These are phyloP conservation scores for Nicotiana obtusifolia DNA, from an alignment of 257 asterid genomes.

Conservation along the genomic window DNA sequence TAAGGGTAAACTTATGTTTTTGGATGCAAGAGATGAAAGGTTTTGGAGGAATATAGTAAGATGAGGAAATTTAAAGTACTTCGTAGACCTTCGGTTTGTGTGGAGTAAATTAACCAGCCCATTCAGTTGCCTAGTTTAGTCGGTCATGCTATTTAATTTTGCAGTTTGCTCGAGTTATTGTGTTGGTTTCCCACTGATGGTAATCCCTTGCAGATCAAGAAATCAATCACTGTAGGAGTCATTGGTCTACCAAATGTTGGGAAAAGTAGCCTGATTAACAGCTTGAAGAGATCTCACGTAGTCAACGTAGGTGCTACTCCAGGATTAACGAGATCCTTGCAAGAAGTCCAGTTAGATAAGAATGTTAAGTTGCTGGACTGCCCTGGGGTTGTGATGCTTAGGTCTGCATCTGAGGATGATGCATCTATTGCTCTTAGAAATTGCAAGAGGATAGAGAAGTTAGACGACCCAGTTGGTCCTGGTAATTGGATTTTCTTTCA, in stretches of 20 bases:
- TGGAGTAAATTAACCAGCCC: neutral
- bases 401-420: constrained; percentile 54
- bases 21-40: neutral
- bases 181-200: neutral
- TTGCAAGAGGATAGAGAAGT: constrained; percentile 89
- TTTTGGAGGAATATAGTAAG: neutral
- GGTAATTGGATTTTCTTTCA: constrained; percentile 34
- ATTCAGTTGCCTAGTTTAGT: neutral
- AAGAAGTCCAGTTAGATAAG: constrained; percentile 88
- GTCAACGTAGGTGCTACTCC: constrained; percentile 94
- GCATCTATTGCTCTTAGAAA: constrained; percentile 81
- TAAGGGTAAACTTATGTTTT: neutral
- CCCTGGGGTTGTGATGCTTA: constrained; percentile 93
- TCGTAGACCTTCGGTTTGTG: neutral
- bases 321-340: constrained; percentile 89
- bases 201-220: constrained; percentile 59
- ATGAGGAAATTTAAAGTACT: neutral
- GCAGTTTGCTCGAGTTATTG: neutral
- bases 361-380: constrained; percentile 80
- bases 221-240: constrained; percentile 85
- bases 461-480: constrained; percentile 79
- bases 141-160: neutral
- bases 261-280: constrained; percentile 89
- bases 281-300: constrained; percentile 82
- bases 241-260: constrained; percentile 98